Base-by-base conservation (phyloP, 1,139 yeast species). In the Candida mesenterica region DNA sequence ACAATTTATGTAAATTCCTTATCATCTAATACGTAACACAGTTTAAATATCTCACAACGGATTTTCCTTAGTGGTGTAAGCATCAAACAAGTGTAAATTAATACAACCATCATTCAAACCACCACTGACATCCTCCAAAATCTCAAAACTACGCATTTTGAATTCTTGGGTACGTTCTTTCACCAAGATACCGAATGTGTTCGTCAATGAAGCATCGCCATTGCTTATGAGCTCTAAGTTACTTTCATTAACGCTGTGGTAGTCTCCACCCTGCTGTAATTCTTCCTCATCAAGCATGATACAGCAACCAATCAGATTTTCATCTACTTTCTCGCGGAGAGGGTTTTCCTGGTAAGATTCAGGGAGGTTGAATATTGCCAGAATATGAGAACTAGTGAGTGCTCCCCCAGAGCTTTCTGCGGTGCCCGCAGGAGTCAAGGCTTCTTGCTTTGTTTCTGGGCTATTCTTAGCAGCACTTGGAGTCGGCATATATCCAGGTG, bases 31-130 rank as follows among this genome's bases (percentile, higher is more conserved):
- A 19, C 9, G 6, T n/a, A 24, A 12, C 13, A 24, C 6, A 10
- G 14, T 24, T 12, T 24, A 24, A 7, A 6, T 7, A 7, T n/a
- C 5, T 25, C 28, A 25, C 28, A 71, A 65, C 1, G 89, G 90
- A 48, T 86, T 85, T 49, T 79, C 82, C 44, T 70, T 75, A 30
- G 87, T 87, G 10, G 78, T 67, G 33, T 80, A 77, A 1, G 92
- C 82, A 47, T 84, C 92, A 55, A 90, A 88, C 39, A 83, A 62
- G 43, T 84, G 82, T 37, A 89, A 61, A 50, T 83, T 84, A 16
- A 86, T 59, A 19, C 89, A 79, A 2, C 82, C 79, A 47, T 82
- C 89, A 53, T 85, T 85, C 27, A 78, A 60, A 1, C 66, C 61
- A 0, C 75, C 68, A 42, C 75, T 74, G 1, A 85, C 68, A 44